Evolutionary conservation across 2,329 filamentous ascomycete genomes (phyloP), one percentile per base, ranked within the genome.

Genomic region (Penicillium sp.): DNA sequence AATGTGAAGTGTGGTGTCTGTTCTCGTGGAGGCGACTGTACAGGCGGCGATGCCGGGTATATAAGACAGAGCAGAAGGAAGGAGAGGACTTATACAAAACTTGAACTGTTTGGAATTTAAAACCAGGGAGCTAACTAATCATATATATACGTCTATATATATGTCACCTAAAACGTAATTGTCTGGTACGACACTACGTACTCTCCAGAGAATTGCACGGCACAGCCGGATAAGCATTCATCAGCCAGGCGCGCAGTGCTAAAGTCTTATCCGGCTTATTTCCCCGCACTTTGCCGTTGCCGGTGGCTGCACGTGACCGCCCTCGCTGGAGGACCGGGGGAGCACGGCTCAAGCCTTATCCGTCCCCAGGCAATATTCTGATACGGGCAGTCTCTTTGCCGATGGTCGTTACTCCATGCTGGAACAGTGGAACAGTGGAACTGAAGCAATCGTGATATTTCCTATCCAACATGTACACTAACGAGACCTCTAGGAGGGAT

Each of bases 221-320:
- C 11, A 21, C 9, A 14, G 3, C 52, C 52, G 52, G 52, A 47
- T 54, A 54, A 54, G 52, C 43, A 54, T 54, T 54, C 52, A 47
- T 47, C 52, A 54, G 33, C 23, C 26, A 8, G 16, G 14, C 9
- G 33, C 21, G 38, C 6, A 43, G 40, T 55, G 57, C 55, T 59
- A 58, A 61, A 57, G 21, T 57, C 49, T 58, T 52, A 49, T 56
- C 52, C 57, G 57, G 58, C 5, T 1, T 20, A 11, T 16, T 28
- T 54, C 52, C 52, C 52, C 43, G 43, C 52, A 54, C 46, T 54
- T 28, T 47, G 20, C 12, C 14, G 7, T 24, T 47, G 14, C 18
- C 20, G 14, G 14, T 18, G 35, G 11, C 35, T 6, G 35, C 35
- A 40, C 35, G 35, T 40, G 35, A 40, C 35, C 35, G 5, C 8